Conservation (phyloP, 2,329 filamentous ascomycete genomes). For the Chaetomiaceae sp. region DNA sequence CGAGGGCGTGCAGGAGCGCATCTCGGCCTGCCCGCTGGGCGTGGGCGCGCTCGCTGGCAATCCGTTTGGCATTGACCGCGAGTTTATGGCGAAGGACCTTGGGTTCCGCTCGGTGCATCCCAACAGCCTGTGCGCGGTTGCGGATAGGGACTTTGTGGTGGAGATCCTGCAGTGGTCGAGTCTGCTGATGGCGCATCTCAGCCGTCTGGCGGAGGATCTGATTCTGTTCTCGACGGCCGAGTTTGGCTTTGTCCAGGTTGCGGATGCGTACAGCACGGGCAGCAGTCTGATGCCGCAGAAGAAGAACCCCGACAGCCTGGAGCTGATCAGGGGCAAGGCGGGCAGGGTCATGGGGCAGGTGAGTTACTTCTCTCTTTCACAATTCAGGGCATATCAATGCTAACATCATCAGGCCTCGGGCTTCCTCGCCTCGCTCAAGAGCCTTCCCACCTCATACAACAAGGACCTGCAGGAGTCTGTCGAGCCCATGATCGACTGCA, state of each 20-base stretch:
- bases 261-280: constrained; percentile 76
- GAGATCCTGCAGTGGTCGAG: constrained; percentile 78
- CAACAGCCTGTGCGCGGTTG: constrained; percentile 59
- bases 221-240: constrained; percentile 76
- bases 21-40: constrained; percentile 69
- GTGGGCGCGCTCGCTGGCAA: constrained; percentile 78
- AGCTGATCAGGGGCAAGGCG: constrained; percentile 68
- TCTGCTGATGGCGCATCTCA: constrained; percentile 74
- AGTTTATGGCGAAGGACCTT: constrained; percentile 72
- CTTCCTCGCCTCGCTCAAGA: constrained; percentile 67
- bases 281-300: constrained; percentile 77
- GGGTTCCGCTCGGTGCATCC: constrained; percentile 54
- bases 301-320: constrained; percentile 73
- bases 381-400: not conserved
- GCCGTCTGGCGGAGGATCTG: constrained; percentile 75
- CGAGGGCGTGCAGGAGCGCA: constrained; percentile 65
- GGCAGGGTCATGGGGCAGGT: constrained; percentile 76
- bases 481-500: constrained; percentile 78
- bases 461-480: constrained; percentile 88
- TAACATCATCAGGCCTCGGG: constrained; percentile 41
- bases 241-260: constrained; percentile 70
- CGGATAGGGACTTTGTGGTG: constrained; percentile 76
- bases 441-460: constrained; percentile 79
- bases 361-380: constrained; percentile 33
- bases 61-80: constrained; percentile 75